Percentiles rank a stretch among this genome's conserved stretches.
Evolutionary conservation across 805 yeast genomes (phyloP).

Genomic region (Saccharomycodes ludwigii): DNA sequence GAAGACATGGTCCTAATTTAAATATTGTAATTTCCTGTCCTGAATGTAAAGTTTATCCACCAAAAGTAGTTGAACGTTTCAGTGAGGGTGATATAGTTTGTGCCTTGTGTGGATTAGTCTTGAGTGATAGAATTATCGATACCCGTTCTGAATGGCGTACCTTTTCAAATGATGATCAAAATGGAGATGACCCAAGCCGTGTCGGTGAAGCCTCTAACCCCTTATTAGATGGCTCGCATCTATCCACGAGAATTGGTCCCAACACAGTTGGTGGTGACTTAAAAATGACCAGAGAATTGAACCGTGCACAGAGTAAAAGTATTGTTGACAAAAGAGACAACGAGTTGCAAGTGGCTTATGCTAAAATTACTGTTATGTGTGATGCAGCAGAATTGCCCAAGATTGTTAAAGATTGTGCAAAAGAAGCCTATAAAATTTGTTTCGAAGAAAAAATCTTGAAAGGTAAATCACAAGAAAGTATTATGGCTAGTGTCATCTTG

Average conservation of each 20-base stretch:
- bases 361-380: slow-evolving; percentile 88
- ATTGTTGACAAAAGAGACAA: slow-evolving; percentile 80
- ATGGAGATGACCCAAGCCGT: slow-evolving; percentile 97
- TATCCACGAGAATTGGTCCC: slow-evolving; percentile 76
- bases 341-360: slow-evolving; percentile 77
- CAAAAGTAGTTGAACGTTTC: slow-evolving; percentile 86
- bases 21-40: slow-evolving; percentile 89
- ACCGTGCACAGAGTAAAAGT: slow-evolving; percentile 78
- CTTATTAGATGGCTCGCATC: slow-evolving; percentile 77
- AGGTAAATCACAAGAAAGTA: slow-evolving; percentile 85
- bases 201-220: slow-evolving; percentile 97
- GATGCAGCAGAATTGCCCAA: slow-evolving; percentile 92
- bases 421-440: slow-evolving; percentile 86
- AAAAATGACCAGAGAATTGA: slow-evolving; percentile 79
- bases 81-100: slow-evolving; percentile 98
- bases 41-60: slow-evolving; percentile 91
- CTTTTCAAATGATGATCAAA: slow-evolving; percentile 93
- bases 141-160: slow-evolving; percentile 99
- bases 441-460: slow-evolving; percentile 76
- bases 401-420: slow-evolving; percentile 94
- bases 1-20: slow-evolving; percentile 57
- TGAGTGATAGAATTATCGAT: slow-evolving; percentile 85
- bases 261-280: slow-evolving; percentile 79
- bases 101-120: slow-evolving; percentile 89
- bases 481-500: slow-evolving; percentile 92